A percentile compares a stretch with the other conserved stretches of the same genome.
These are phyloP conservation scores for Boletus pseudo-olivaceus DNA, from an alignment of 768 basidiomycete genomes.

Conservation along the genomic window DNA sequence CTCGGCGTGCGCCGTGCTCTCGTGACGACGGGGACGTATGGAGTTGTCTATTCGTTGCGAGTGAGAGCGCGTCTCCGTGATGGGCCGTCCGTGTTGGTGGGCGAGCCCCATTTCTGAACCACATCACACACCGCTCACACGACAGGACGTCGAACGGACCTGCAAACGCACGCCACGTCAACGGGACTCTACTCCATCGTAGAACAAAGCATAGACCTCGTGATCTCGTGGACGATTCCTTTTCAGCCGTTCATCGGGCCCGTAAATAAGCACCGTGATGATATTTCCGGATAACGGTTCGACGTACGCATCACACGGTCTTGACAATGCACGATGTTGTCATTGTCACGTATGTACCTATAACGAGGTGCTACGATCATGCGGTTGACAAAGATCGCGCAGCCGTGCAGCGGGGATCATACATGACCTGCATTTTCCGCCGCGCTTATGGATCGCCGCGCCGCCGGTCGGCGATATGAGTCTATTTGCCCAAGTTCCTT, in stretches of 20 bases:
- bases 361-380: background rate
- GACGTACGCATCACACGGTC: no score
- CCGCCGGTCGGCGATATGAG: background rate
- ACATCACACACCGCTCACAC: no score
- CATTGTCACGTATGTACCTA: background rate
- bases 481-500: background rate
- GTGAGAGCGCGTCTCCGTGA: background rate
- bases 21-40: background rate
- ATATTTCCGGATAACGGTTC: no score
- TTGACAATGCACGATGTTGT: background rate
- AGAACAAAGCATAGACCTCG: background rate
- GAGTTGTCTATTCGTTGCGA: background rate
- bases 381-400: background rate
- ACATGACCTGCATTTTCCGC: background rate
- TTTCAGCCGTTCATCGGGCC: background rate
- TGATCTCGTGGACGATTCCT: background rate
- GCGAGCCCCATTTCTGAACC: background rate
- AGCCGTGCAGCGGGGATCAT: background rate
- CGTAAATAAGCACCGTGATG: background rate
- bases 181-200: background rate
- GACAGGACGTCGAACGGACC: background rate
- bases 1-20: background rate
- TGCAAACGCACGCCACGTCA: background rate
- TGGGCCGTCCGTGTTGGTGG: background rate
- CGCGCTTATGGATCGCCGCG: background rate